A percentile compares a stretch with the other conserved stretches of the same genome.
Evolutionary conservation across 768 basidiomycete species (phyloP).

Genomic region (Tricholoma bakamatsutake): DNA sequence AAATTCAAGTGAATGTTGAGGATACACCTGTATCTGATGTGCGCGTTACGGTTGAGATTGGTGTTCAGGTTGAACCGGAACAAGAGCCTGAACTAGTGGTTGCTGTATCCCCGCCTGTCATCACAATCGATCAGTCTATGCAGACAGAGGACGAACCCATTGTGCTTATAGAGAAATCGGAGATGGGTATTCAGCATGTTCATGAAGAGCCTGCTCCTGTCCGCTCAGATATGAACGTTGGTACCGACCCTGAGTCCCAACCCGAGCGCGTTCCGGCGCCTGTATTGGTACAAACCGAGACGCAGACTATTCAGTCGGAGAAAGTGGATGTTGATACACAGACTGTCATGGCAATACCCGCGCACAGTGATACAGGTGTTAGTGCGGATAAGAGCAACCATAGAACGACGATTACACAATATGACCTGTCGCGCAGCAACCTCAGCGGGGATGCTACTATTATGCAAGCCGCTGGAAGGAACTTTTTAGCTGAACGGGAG

Average conservation of each 20-base stretch:
- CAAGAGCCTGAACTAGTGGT: conserved; percentile 20
- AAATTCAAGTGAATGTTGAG: conserved; percentile 20
- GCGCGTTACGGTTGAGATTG: conserved; percentile 30
- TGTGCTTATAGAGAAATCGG: conserved; percentile 28
- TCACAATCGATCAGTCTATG: conserved; percentile 31
- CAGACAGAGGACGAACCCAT: conserved; percentile 44
- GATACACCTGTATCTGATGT: conserved; percentile 21
- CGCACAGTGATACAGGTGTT: conserved; percentile 11
- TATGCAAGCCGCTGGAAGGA: conserved; percentile 23
- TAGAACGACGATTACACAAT: conserved; percentile 44
- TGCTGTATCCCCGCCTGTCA: conserved; percentile 15
- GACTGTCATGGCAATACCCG: conserved; percentile 10
- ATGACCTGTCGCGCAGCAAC: conserved; percentile 29
- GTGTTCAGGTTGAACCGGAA: conserved; percentile 34
- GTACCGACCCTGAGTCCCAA: conserved; percentile 30
- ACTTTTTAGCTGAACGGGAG: conserved; percentile 25
- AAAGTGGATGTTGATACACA: conserved; percentile 28
- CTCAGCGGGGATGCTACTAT: conserved; percentile 36
- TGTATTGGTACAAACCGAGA: conserved; percentile 24
- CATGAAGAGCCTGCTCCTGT: conserved; percentile 26
- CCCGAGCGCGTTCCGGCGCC: conserved; percentile 12
- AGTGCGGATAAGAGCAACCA: conserved; percentile 16
- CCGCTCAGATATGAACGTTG: conserved; percentile 24
- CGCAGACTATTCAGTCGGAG: conserved; percentile 29
- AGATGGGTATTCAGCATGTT: conserved; percentile 46